Percentiles rank a stretch among this genome's conserved stretches.
Evolutionary conservation across 768 basidiomycete species (phyloP).

Genomic region (Tulasnella sp.): DNA sequence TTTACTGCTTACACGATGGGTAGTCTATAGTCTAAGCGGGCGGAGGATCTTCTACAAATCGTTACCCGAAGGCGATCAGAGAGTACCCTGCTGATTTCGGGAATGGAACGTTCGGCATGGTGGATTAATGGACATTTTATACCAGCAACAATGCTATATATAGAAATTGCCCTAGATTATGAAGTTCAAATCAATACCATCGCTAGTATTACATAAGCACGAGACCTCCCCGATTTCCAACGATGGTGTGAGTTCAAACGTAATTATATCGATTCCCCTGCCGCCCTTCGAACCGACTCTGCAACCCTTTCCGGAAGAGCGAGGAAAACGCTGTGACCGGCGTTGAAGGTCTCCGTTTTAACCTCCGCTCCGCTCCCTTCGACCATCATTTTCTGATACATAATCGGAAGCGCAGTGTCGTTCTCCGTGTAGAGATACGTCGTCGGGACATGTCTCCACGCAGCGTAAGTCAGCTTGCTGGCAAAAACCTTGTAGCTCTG

Average conservation of each 20-base stretch:
- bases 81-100: too few species aligned
- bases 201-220: background rate
- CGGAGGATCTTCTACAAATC: too few species aligned
- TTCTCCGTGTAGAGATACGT: background rate
- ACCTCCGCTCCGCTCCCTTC: background rate
- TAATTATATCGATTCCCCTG: background rate
- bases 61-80: too few species aligned
- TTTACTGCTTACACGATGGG: too few species aligned
- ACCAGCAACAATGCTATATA: too few species aligned
- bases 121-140: too few species aligned
- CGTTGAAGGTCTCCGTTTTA: background rate
- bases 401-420: background rate
- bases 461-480: background rate
- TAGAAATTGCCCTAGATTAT: too few species aligned
- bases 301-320: background rate
- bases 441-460: background rate
- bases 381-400: background rate
- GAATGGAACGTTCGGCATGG: too few species aligned
- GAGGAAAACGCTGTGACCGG: background rate
- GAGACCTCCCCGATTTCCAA: background rate
- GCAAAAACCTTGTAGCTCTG: slow-evolving; percentile 1
- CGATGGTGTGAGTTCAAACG: background rate
- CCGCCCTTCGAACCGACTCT: background rate
- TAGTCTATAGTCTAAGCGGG: too few species aligned
- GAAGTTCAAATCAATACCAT: background rate